Conservation (phyloP, 768 basidiomycete genomes). For the Trametes meyenii region DNA sequence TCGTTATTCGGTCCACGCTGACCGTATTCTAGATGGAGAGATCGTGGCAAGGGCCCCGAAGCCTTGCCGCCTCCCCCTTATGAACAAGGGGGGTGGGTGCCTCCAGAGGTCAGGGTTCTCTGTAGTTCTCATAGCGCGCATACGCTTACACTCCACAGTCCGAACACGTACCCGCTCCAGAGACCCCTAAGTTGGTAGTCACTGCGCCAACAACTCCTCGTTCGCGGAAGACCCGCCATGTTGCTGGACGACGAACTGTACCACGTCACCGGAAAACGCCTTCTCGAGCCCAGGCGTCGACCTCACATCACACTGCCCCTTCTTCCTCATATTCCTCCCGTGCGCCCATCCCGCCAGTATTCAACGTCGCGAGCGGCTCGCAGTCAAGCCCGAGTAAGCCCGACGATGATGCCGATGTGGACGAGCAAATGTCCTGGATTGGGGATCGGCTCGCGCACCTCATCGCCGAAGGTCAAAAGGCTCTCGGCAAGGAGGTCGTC, state of each 20-base stretch:
- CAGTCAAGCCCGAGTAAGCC: slow-evolving; percentile 23
- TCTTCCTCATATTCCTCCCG: slow-evolving; percentile 30
- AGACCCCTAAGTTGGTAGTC: slow-evolving; percentile 32
- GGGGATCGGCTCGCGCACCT: slow-evolving; percentile 67
- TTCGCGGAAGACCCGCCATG: slow-evolving; percentile 40
- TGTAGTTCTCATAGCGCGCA: neutral
- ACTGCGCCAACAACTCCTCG: slow-evolving; percentile 42
- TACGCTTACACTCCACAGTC: neutral
- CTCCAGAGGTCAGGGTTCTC: slow-evolving; percentile 37
- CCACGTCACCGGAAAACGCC: slow-evolving; percentile 43
- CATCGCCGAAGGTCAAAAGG: slow-evolving; percentile 80
- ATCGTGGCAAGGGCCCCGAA: slow-evolving; percentile 63
- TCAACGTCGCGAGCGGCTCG: slow-evolving; percentile 40
- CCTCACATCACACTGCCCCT: slow-evolving; percentile 29
- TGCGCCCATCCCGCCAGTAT: slow-evolving; percentile 41
- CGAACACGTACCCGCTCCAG: slow-evolving; percentile 12
- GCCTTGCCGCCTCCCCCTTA: slow-evolving; percentile 60
- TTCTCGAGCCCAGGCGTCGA: slow-evolving; percentile 24
- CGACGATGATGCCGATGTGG: slow-evolving; percentile 44
- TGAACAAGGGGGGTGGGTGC: slow-evolving; percentile 60
- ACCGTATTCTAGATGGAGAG: slow-evolving; percentile 64
- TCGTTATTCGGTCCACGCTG: neutral
- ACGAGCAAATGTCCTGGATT: slow-evolving; percentile 82
- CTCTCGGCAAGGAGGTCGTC: slow-evolving; percentile 76
- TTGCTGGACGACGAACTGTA: slow-evolving; percentile 39